phyloP scores from a whole-genome alignment of 176 grass and related monocot species.

The Paspalum vaginatum region DNA sequence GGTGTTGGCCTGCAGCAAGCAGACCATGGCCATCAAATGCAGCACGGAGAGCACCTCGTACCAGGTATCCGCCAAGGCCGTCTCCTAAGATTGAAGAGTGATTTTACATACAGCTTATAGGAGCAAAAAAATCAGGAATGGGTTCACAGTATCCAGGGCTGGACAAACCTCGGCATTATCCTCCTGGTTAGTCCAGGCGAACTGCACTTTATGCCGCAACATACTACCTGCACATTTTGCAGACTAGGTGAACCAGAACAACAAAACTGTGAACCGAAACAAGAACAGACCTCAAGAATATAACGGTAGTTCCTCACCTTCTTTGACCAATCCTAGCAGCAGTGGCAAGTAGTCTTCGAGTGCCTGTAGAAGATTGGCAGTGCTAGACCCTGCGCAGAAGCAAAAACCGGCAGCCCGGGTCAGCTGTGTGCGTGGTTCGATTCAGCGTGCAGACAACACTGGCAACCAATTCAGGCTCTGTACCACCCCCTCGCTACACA shows the following conservation, averaged over 20 bases:
- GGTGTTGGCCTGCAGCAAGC: slow-evolving; percentile 78
- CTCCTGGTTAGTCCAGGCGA: slow-evolving; percentile 90
- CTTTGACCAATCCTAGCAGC: slow-evolving; percentile 76
- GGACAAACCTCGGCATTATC: slow-evolving; percentile 64
- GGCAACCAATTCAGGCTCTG: slow-evolving; percentile 29
- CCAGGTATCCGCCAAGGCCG: slow-evolving; percentile 76
- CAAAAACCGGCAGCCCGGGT: neutral
- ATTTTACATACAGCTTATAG: slow-evolving; percentile 11
- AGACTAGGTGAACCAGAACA: neutral
- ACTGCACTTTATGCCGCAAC: slow-evolving; percentile 62
- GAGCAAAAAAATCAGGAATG: neutral
- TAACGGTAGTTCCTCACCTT: slow-evolving; percentile 51
- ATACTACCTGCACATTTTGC: slow-evolving; percentile 48
- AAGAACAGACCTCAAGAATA: neutral
- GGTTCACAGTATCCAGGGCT: neutral
- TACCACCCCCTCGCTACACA: slow-evolving; percentile 27
- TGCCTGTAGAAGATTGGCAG: slow-evolving; percentile 66
- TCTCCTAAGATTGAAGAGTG: slow-evolving; percentile 65
- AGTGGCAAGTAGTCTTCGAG: slow-evolving; percentile 80
- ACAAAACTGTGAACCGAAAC: neutral
- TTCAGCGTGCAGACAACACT: slow-evolving; percentile 21
- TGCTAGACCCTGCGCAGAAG: slow-evolving; percentile 56
- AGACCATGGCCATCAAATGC: slow-evolving; percentile 93
- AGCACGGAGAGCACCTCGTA: slow-evolving; percentile 94
- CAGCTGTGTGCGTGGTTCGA: slow-evolving; percentile 11